Base-by-base conservation (phyloP, 164 flowering plant species). In the Dillenia suffruticosa region DNA sequence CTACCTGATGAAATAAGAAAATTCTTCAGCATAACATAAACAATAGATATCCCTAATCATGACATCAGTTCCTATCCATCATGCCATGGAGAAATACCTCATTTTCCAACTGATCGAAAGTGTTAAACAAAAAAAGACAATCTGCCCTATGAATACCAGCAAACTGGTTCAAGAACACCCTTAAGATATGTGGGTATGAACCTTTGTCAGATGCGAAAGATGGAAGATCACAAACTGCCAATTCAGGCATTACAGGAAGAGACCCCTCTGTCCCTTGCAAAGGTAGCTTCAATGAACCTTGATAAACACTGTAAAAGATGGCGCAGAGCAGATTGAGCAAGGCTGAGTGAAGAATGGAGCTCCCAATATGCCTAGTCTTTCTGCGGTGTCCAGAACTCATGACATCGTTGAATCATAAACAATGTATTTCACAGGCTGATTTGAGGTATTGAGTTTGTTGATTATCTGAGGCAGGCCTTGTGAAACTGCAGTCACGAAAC, bases 301-400 rank as follows among this genome's bases (percentile, higher is more conserved):
- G 63, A 22, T 58, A 40, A 0, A 64, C 63, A 51, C 68, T 65
- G 60, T 71, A 77, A 53, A 72, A 78, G 0, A 80, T 56, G 13
- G 57, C 56, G 61, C 47, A 51, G 12, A 81, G 61, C 47, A 51
- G 12, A 81, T 78, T 3, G 64, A 61, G 48, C 77, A 70, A 0
- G 84, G 47, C 22, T 83, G 83, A 32, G 94, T 80, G 68, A 74
- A 81, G 56, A 85, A 79, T 0, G 84, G 11, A 9, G 80, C 89
- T 1, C 70, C 80, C 9, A 15, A n/a, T 9, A 88, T 2, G 4
- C 81, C 82, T 2, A 15, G 32, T 7, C 47, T 15, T 43, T 63
- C 62, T 2, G 77, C 84, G 0, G 84, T 51, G 6, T 77, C 79
- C 3, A 81, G 54, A 5, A 62, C 80, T 89, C 88, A 85, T 9